phyloP scores from a whole-genome alignment of 495 filamentous ascomycete genomes.

The Aspergillus nanangensis region DNA sequence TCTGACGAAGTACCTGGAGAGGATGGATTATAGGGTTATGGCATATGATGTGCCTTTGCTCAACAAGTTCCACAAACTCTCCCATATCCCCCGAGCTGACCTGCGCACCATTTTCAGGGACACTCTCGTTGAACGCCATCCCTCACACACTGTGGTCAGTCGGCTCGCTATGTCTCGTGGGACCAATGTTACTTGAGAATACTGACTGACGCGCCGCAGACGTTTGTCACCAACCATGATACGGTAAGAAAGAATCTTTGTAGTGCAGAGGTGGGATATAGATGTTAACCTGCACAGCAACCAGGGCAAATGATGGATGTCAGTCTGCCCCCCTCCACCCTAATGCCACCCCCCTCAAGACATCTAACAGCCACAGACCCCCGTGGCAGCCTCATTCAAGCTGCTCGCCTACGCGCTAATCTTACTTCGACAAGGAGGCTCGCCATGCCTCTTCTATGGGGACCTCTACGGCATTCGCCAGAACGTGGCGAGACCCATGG shows the following conservation, averaged over 20 bases:
- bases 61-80: conserved; percentile 56
- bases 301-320: conserved; percentile 55
- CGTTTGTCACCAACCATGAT: conserved; percentile 42
- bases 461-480: conserved; percentile 68
- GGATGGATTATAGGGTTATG: conserved; percentile 52
- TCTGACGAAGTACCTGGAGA: conserved; percentile 54
- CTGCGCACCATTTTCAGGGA: conserved; percentile 57
- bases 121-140: conserved; percentile 52
- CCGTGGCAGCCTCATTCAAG: conserved; percentile 51
- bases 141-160: conserved; percentile 59
- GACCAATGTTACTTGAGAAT: background rate
- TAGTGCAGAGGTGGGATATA: background rate
- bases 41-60: conserved; percentile 68
- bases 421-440: conserved; percentile 59
- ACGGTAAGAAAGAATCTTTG: conserved; percentile 24
- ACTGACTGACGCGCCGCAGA: conserved; percentile 16
- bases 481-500: conserved; percentile 39
- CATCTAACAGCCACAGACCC: conserved; percentile 30
- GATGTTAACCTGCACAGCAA: conserved; percentile 34
- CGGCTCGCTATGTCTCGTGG: background rate
- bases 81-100: conserved; percentile 49
- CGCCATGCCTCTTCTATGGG: conserved; percentile 71
- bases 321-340: conserved; percentile 4
- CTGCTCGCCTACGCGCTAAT: conserved; percentile 59
- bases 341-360: conserved; percentile 6